Conservation (phyloP, 306 rosid genomes). For the Urtica urens region DNA sequence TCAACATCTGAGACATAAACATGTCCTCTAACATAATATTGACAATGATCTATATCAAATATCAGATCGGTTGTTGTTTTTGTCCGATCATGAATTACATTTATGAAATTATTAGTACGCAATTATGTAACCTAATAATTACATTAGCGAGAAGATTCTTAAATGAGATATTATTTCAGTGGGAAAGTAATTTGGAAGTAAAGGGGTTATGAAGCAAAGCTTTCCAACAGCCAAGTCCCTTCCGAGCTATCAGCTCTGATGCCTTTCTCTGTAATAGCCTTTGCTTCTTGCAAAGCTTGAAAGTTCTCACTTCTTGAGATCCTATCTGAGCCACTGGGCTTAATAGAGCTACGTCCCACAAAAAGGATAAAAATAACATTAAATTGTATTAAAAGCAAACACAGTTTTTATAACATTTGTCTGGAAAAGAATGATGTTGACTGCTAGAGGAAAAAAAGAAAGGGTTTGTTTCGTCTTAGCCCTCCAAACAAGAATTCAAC, state of each 20-base stretch:
- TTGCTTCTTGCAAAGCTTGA: conserved; percentile 47
- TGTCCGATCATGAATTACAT: no score
- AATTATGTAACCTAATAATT: no score
- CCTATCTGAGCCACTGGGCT: conserved; percentile 47
- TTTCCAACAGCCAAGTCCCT: conserved; percentile 34
- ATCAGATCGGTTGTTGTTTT: no score
- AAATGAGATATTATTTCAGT: neutral
- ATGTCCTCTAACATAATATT: no score
- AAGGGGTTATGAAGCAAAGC: conserved; percentile 39
- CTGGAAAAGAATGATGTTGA: no score
- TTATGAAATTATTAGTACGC: no score
- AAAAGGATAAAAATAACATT: neutral
- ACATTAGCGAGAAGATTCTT: no score
- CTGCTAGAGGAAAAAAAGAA: no score
- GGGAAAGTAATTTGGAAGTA: conserved; percentile 16
- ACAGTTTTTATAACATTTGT: neutral
- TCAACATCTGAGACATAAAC: no score
- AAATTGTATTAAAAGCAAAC: neutral
- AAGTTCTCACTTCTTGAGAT: conserved; percentile 31
- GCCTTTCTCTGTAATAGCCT: conserved; percentile 20
- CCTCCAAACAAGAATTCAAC: no score
- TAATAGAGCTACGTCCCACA: conserved; percentile 31
- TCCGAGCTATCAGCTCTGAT: conserved; percentile 20
- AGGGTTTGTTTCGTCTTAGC: no score
- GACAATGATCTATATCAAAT: no score